Percentiles rank a stretch among this genome's conserved stretches.
Conservation (phyloP, 192 early-diverging fungal species). For the Mortierella claussenii region DNA sequence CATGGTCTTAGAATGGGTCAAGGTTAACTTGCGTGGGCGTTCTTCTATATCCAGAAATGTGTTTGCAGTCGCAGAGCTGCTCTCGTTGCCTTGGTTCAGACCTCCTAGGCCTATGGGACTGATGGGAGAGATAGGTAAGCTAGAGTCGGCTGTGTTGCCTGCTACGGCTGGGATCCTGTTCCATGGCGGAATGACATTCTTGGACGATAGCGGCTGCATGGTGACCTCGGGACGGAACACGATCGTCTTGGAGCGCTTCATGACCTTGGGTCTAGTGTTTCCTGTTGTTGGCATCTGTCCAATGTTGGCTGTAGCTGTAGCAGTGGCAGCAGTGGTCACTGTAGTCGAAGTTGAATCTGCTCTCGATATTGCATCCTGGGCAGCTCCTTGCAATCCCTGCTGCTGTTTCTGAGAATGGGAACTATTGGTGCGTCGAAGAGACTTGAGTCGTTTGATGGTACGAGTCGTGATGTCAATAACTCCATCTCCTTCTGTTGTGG, state of each 20-base stretch:
- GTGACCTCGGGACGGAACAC: constrained; percentile 44
- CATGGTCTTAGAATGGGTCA: constrained; percentile 50
- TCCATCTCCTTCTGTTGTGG: neutral
- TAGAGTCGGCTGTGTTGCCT: neutral
- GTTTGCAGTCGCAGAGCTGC: neutral
- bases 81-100: too few relatives aligned
- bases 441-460: constrained; percentile 43
- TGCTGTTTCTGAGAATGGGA: neutral
- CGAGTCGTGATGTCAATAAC: constrained; percentile 17
- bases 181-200: constrained; percentile 48
- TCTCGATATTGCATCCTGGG: neutral
- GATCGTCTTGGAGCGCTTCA: constrained; percentile 45
- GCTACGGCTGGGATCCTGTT: constrained; percentile 34
- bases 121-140: constrained; percentile 8
- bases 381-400: neutral
- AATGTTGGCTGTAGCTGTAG: too few relatives aligned
- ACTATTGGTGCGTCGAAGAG: constrained; percentile 32
- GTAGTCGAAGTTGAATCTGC: neutral
- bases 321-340: neutral
- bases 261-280: constrained; percentile 26
- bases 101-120: constrained; percentile 18
- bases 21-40: constrained; percentile 26
- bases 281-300: too few relatives aligned
- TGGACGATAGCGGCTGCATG: constrained; percentile 47
- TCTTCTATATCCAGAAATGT: constrained; percentile 2